Conservation (phyloP, 352 stramenopile species). For the Phytophthora gonapodyides region DNA sequence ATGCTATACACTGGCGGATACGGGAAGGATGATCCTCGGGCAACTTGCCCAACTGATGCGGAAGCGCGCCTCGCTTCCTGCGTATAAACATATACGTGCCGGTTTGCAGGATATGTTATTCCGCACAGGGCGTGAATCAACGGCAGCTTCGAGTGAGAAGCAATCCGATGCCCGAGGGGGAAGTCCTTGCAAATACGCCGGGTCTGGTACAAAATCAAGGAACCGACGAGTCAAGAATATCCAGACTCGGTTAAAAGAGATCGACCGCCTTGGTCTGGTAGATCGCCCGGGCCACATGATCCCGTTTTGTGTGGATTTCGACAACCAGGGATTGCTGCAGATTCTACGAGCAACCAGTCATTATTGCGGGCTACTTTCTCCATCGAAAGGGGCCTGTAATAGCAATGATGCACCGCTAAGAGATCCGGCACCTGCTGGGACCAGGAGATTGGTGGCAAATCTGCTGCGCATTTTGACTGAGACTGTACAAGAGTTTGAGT, state of each 20-base stretch:
- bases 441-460: constrained; percentile 26
- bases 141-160: constrained; percentile 19
- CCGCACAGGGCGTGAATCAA: constrained; percentile 39
- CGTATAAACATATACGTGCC: constrained; percentile 48
- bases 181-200: constrained; percentile 13
- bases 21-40: constrained; percentile 38
- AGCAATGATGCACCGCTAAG: background rate
- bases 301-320: constrained; percentile 69
- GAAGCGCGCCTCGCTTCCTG: constrained; percentile 45
- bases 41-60: constrained; percentile 43
- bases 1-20: constrained; percentile 24
- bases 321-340: constrained; percentile 44
- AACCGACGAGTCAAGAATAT: constrained; percentile 68
- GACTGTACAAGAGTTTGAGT: constrained; percentile 46
- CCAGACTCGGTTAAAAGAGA: constrained; percentile 43
- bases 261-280: constrained; percentile 35
- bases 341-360: constrained; percentile 37
- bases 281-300: constrained; percentile 63
- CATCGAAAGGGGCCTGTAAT: background rate
- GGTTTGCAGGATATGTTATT: constrained; percentile 61
- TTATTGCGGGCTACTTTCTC: constrained; percentile 23
- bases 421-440: background rate
- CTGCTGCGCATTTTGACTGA: constrained; percentile 43
- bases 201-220: constrained; percentile 42
- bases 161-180: background rate